Percentiles rank a stretch among this genome's conserved stretches.
Evolutionary conservation across 371 early-diverging fungal species (phyloP).

Genomic region (Globomyces sp.): DNA sequence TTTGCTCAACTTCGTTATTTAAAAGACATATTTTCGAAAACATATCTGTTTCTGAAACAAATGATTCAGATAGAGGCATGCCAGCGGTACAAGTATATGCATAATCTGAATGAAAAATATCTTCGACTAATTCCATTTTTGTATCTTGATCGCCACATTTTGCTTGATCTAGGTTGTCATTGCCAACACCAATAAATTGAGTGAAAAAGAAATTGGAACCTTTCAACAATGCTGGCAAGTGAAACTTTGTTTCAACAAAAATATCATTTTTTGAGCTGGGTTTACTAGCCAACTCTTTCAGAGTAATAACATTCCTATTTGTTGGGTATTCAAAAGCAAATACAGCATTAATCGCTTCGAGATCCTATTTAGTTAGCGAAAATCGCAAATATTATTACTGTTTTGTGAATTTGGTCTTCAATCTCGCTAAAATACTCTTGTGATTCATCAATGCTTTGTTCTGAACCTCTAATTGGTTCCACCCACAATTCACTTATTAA

Average conservation of each 20-base stretch:
- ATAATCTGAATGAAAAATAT: too few relatives aligned
- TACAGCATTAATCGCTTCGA: neutral
- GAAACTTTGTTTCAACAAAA: neutral
- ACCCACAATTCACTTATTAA: conserved; percentile 72
- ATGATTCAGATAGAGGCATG: too few relatives aligned
- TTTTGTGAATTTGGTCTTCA: too few relatives aligned
- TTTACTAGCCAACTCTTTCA: neutral
- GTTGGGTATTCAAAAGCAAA: conserved; percentile 4
- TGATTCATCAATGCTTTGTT: conserved; percentile 2
- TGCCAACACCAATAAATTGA: neutral
- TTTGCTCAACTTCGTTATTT: too few relatives aligned
- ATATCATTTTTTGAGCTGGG: neutral
- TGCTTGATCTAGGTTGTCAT: too few relatives aligned
- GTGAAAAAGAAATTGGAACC: conserved; percentile 3
- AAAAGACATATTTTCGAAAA: too few relatives aligned
- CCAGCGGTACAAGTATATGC: too few relatives aligned
- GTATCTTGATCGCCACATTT: too few relatives aligned
- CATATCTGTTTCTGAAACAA: too few relatives aligned
- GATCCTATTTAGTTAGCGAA: too few relatives aligned
- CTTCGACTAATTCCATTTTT: too few relatives aligned
- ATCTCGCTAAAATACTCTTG: neutral
- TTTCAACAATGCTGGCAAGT: neutral
- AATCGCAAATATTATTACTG: too few relatives aligned
- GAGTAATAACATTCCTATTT: neutral
- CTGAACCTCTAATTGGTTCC: conserved; percentile 54